These are phyloP conservation scores for Hibiscus syriacus DNA, from an alignment of 345 rosid genomes.

Conservation along the genomic window DNA sequence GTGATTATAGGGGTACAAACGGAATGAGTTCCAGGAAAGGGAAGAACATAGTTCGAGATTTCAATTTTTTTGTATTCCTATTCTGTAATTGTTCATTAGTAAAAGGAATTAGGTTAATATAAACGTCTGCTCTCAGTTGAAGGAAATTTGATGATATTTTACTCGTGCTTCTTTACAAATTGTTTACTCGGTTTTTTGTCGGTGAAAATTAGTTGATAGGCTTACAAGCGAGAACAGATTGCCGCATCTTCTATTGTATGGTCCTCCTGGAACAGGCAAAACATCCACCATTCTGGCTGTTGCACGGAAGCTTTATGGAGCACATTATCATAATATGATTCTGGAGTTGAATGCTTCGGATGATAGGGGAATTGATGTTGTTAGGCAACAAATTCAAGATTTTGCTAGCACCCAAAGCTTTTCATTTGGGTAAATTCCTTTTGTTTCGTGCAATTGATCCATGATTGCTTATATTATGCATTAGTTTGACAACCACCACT, in stretches of 20 bases:
- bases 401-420: conserved; percentile 98
- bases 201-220: conserved; percentile 62
- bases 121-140: neutral
- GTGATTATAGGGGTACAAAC: neutral
- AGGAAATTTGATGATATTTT: neutral
- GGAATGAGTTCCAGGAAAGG: neutral
- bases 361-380: conserved; percentile 93
- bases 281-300: conserved; percentile 98
- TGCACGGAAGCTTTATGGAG: conserved; percentile 87
- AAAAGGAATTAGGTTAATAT: neutral
- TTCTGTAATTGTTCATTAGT: neutral
- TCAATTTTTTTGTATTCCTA: neutral
- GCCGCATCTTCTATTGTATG: conserved; percentile 90
- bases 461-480: neutral
- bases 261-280: conserved; percentile 98
- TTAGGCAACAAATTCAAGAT: conserved; percentile 90
- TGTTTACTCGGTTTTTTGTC: neutral
- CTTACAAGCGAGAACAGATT: conserved; percentile 84
- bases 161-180: neutral
- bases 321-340: conserved; percentile 84
- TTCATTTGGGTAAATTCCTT: conserved; percentile 52
- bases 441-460: neutral
- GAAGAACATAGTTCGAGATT: neutral
- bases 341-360: conserved; percentile 94
- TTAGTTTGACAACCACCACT: neutral